Evolutionary conservation across 1,284 basidiomycete species (phyloP).

Genomic region (Naganishia albida): DNA sequence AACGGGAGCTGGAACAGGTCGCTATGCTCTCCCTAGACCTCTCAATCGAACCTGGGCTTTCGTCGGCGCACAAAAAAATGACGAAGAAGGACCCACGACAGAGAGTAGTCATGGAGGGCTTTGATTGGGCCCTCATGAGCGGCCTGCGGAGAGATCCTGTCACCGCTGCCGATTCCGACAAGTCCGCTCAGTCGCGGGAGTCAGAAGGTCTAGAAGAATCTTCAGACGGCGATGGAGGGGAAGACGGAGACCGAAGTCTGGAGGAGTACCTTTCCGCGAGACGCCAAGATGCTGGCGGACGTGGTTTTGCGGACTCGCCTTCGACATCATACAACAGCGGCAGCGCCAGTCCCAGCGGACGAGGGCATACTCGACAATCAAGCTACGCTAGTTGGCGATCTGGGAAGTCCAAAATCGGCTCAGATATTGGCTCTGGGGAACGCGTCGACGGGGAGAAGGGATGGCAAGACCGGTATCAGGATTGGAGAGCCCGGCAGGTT

Average conservation of each 20-base stretch:
- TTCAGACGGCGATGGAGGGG: not conserved
- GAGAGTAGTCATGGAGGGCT: conserved; percentile 27
- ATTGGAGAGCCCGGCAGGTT: conserved; percentile 29
- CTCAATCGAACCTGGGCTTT: conserved; percentile 21
- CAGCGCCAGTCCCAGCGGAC: not conserved
- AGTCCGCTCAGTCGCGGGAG: not conserved
- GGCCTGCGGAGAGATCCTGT: conserved; percentile 22
- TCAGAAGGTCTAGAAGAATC: not conserved
- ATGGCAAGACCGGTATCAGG: conserved; percentile 17
- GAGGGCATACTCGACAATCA: not conserved
- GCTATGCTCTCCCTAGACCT: conserved; percentile 18
- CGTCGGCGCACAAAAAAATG: conserved; percentile 15
- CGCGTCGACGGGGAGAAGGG: conserved; percentile 7
- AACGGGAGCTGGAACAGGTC: conserved; percentile 16
- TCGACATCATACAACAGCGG: too few species aligned
- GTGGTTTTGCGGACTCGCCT: not conserved
- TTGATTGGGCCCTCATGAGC: conserved; percentile 25
- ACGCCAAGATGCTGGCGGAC: too few species aligned
- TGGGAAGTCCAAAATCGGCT: not conserved
- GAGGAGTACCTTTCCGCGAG: not conserved
- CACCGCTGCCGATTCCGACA: not conserved
- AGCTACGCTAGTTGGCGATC: not conserved
- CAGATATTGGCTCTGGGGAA: not conserved
- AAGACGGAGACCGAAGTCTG: not conserved
- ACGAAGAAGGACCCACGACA: conserved; percentile 13